Base-by-base conservation (phyloP, 306 rosid genomes). In the Sicyos baderoa region DNA sequence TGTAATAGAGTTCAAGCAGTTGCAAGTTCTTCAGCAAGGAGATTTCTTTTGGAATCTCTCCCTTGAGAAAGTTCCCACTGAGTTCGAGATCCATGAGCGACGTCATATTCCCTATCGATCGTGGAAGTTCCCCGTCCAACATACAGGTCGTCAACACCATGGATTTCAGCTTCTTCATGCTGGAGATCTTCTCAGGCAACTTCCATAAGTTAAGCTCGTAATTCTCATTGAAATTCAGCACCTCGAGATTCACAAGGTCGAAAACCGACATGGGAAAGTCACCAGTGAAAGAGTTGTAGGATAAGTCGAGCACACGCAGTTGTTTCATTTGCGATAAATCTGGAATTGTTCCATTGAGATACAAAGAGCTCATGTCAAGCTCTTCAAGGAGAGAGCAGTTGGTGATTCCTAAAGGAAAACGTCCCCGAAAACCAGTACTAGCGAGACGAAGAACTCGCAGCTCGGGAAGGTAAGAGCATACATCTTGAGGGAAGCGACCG, bases 1-100 rank as follows among this genome's bases (percentile, higher is more conserved):
- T 93, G 65, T 94, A 94, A 86, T 94, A 94, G 23, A 94, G 96
- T 83, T 90, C 97, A 48, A 94, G 91, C 35, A 52, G 79, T 48
- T 73, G 77, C 81, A 94, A 62, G 63, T 86, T 94, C 81, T 79
- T 88, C 62, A 94, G 75, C 51, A 60, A 68, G 8, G 97, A 93
- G 15, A 94, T 79, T 81, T 90, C 89, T 15, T 17, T 11, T 0
- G 99, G 99, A 78, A 94, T 84, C 75, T 79, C 77, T 2, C 99
- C 95, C 21, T 62, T 59, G 51, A 94, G 82, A 70, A 57, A 88
- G 51, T 90, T 94, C 15, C 99, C 99, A 42, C 85, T 80, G 61
- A 90, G 57, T 68, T 94, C 99, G 61, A 88, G 95, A 80, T 94
- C 97, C 18, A 80, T 59, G 25, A 94, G 97, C 1, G 94, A 81